These are phyloP conservation scores for Trichoderma gracile DNA, from an alignment of 2,329 filamentous ascomycete genomes.

Conservation along the genomic window DNA sequence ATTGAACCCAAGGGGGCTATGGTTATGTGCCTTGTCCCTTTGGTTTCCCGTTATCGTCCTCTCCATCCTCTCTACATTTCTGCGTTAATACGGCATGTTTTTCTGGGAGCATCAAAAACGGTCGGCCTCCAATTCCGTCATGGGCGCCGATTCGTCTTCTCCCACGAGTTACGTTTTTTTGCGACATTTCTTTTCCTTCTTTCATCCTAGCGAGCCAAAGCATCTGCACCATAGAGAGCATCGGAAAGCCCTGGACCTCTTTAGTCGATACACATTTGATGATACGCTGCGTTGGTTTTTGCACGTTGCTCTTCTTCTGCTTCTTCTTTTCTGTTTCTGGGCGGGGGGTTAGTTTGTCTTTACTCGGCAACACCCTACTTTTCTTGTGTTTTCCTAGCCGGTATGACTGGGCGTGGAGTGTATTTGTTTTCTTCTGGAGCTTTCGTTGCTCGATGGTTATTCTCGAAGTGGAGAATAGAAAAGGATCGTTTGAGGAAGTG, in stretches of 20 bases:
- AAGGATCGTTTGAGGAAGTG: too few relatives aligned
- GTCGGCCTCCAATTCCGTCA: neutral
- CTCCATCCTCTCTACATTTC: neutral
- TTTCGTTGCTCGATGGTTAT: too few relatives aligned
- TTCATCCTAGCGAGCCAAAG: neutral
- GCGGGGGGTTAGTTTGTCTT: neutral
- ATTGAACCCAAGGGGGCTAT: conserved; percentile 3
- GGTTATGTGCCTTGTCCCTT: neutral
- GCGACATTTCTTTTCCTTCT: neutral
- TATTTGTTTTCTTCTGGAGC: too few relatives aligned
- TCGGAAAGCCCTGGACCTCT: conserved; percentile 14
- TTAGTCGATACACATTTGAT: conserved; percentile 20
- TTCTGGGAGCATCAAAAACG: neutral
- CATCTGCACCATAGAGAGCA: conserved; percentile 21
- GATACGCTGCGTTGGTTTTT: conserved; percentile 22
- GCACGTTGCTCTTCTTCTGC: neutral
- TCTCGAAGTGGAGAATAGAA: too few relatives aligned
- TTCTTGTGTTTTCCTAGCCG: neutral
- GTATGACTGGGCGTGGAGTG: too few relatives aligned
- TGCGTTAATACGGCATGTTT: conserved; percentile 24
- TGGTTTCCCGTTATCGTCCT: neutral
- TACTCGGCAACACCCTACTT: neutral
- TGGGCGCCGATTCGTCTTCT: neutral
- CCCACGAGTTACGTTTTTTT: neutral
- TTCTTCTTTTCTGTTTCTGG: neutral